These are phyloP conservation scores for Radiomyces spectabilis DNA, from an alignment of 192 early-diverging fungal species.

Conservation along the genomic window DNA sequence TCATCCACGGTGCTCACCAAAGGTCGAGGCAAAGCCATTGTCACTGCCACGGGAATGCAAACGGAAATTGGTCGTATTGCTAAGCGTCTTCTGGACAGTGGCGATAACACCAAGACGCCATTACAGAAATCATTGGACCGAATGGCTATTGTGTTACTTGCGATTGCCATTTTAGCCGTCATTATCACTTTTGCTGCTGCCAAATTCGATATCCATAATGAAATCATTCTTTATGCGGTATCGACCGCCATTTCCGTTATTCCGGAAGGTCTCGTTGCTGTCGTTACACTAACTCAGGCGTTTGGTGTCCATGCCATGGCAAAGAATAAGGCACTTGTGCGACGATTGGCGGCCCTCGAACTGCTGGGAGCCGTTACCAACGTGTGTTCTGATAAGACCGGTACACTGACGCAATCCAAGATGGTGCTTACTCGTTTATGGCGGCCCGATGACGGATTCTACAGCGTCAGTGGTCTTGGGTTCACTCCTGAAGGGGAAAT, in stretches of 20 bases:
- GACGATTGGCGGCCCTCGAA: slow-evolving; percentile 84
- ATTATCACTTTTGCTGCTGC: slow-evolving; percentile 78
- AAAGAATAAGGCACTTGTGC: slow-evolving; percentile 78
- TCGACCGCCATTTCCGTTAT: slow-evolving; percentile 89
- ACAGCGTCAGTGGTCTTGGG: slow-evolving; percentile 57
- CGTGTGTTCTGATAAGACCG: slow-evolving; percentile 95
- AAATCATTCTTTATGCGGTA: slow-evolving; percentile 70
- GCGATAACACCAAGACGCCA: slow-evolving; percentile 48
- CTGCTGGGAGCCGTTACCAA: slow-evolving; percentile 87
- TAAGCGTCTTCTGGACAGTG: slow-evolving; percentile 62
- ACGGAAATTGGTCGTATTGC: slow-evolving; percentile 93
- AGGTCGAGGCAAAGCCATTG: slow-evolving; percentile 87
- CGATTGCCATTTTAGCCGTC: slow-evolving; percentile 59
- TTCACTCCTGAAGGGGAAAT: slow-evolving; percentile 53
- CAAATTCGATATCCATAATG: slow-evolving; percentile 51
- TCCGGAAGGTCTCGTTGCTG: slow-evolving; percentile 91
- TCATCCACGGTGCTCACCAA: slow-evolving; percentile 83
- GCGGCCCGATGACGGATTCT: slow-evolving; percentile 67
- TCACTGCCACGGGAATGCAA: slow-evolving; percentile 74
- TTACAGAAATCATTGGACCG: slow-evolving; percentile 63
- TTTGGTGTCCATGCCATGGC: slow-evolving; percentile 87
- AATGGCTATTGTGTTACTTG: slow-evolving; percentile 74
- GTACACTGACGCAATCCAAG: slow-evolving; percentile 91
- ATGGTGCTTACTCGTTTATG: slow-evolving; percentile 86
- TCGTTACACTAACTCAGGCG: slow-evolving; percentile 91